Evolutionary conservation across 495 filamentous ascomycete genomes (phyloP), one percentile per base, ranked within the genome.

Genomic region (Elasticomyces elasticus): DNA sequence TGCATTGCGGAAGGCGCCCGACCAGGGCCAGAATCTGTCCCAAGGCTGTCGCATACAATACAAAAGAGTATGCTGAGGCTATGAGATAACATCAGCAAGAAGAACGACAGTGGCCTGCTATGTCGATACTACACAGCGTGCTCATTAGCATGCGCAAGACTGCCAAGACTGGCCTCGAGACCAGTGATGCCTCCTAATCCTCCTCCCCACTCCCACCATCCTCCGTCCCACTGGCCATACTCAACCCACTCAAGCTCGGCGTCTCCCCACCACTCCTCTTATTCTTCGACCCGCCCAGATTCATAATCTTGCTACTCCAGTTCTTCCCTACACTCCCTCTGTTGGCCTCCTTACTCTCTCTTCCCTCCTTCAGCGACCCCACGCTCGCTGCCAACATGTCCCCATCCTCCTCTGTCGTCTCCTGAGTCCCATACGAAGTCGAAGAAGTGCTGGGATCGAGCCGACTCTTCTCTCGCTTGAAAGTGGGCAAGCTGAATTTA

Each of bases 401-500:
- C 56, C 51, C 40, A 51, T 59, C 57, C 60, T 68, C 43, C 53
- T 60, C 49, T 56, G 47, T 2, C 13, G 38, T 52, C 24, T 20
- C 24, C 2, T 31, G 26, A 12, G 11, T 50, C 3, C 30, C 44
- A 25, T 62, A 17, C 11, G 54, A 58, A n/a, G 62, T 52, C 31
- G 60, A 61, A 5, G 55, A 26, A 11, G 47, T 30, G 30, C 22
- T 17, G 26, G 46, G 53, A 25, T 61, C 60, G 28, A 57, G 26
- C 11, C 54, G 48, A 10, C 22, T 13, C 22, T 51, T 55, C 45
- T 57, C 56, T 23, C 65, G 61, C 27, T 62, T 63, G 55, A 68
- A 68, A 38, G 38, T 49, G 9, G 62, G 62, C 33, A 59, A 55
- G 3, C 52, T 31, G 51, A 71, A 71, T 43, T 68, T 69, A 40